Evolutionary conservation across 192 early-diverging fungal genomes (phyloP).

Genomic region (Phycomyces nitens): DNA sequence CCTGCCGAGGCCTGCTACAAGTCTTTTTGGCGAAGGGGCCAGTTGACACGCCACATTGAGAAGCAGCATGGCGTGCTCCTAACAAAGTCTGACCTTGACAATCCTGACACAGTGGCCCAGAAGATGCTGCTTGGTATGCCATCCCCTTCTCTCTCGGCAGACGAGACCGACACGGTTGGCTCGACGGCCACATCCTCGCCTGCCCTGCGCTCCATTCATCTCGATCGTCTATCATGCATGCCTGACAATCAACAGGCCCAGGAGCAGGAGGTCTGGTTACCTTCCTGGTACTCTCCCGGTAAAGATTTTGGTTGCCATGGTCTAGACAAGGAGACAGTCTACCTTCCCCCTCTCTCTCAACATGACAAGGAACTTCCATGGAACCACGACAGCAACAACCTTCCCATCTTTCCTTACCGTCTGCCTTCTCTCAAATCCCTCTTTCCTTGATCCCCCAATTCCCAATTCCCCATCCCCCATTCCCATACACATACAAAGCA

Average conservation of each 20-base stretch:
- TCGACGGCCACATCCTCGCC: background rate
- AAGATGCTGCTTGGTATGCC: background rate
- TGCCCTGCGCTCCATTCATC: too few relatives aligned
- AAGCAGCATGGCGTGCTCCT: slow-evolving; percentile 26
- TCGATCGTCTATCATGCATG: too few relatives aligned
- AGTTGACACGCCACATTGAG: slow-evolving; percentile 35
- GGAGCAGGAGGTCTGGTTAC: background rate
- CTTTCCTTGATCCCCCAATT: background rate
- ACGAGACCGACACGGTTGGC: background rate
- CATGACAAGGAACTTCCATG: background rate
- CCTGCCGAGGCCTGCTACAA: slow-evolving; percentile 30
- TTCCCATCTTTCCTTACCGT: background rate
- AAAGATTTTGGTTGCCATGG: background rate
- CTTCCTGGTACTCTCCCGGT: too few relatives aligned
- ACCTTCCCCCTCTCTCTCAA: background rate
- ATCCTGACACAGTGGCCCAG: slow-evolving; percentile 10
- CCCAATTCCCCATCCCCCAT: too few relatives aligned
- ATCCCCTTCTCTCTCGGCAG: slow-evolving; percentile 8
- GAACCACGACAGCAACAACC: background rate
- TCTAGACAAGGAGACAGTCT: background rate
- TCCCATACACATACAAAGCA: too few relatives aligned
- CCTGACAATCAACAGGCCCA: background rate
- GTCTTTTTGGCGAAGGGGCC: slow-evolving; percentile 34
- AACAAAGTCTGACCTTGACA: slow-evolving; percentile 19
- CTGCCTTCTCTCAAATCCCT: background rate